These are phyloP conservation scores for Xylariaceae sp. DNA, from an alignment of 2,329 filamentous ascomycete species.

Conservation along the genomic window DNA sequence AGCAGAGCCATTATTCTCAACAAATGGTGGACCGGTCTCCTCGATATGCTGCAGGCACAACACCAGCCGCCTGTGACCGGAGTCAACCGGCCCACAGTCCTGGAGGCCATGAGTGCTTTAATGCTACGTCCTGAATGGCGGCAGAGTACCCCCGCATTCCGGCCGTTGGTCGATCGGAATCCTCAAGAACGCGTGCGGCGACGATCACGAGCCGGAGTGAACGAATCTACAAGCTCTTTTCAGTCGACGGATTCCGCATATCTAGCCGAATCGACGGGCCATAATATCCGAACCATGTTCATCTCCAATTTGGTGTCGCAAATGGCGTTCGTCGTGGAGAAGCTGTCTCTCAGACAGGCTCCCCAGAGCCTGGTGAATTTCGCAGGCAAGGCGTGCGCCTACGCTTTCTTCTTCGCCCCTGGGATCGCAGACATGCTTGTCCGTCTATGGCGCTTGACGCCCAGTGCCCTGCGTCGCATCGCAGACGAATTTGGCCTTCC, in stretches of 20 bases:
- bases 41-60: slow-evolving; percentile 72
- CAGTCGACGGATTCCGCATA: slow-evolving; percentile 46
- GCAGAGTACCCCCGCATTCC: slow-evolving; percentile 61
- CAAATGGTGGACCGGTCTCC: slow-evolving; percentile 81
- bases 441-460: slow-evolving; percentile 69
- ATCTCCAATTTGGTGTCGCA: slow-evolving; percentile 75
- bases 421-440: slow-evolving; percentile 79
- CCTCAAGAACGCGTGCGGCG: slow-evolving; percentile 40
- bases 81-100: slow-evolving; percentile 73
- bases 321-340: slow-evolving; percentile 81
- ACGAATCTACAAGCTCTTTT: slow-evolving; percentile 62
- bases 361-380: slow-evolving; percentile 69
- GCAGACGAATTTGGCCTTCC: slow-evolving; percentile 63
- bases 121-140: slow-evolving; percentile 91
- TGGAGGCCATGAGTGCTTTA: slow-evolving; percentile 72
- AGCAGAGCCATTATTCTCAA: slow-evolving; percentile 73
- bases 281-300: slow-evolving; percentile 86
- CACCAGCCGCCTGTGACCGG: slow-evolving; percentile 66
- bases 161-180: slow-evolving; percentile 54
- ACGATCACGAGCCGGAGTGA: slow-evolving; percentile 45
- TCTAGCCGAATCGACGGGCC: slow-evolving; percentile 64
- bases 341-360: slow-evolving; percentile 71
- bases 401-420: slow-evolving; percentile 88
- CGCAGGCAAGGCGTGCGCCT: slow-evolving; percentile 84
- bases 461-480: slow-evolving; percentile 64